Percentiles rank a stretch among this genome's conserved stretches.
phyloP scores from a whole-genome alignment of 768 basidiomycete species.

The Russula sp. region DNA sequence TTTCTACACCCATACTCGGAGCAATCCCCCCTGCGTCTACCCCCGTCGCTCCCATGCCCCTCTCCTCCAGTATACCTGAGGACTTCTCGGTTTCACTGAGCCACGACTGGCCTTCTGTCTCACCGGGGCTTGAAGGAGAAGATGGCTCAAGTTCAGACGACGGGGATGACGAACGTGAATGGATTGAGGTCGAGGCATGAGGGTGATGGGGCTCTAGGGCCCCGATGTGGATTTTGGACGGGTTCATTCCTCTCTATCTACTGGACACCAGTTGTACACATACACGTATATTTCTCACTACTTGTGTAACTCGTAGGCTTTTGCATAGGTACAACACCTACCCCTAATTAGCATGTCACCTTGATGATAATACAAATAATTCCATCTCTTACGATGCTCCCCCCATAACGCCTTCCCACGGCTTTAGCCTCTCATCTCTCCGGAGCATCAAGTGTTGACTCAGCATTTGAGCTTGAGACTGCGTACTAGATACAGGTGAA shows the following conservation, averaged over 20 bases:
- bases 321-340: neutral
- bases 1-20: neutral
- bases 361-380: neutral
- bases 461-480: too few relatives aligned
- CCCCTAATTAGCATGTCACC: neutral
- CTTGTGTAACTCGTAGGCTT: too few relatives aligned
- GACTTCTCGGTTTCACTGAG: neutral
- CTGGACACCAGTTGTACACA: neutral
- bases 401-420: too few relatives aligned
- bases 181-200: constrained; percentile 3
- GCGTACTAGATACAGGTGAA: too few relatives aligned
- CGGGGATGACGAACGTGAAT: neutral
- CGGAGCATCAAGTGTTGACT: too few relatives aligned
- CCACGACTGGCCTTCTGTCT: neutral
- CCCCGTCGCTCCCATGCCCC: neutral
- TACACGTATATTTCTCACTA: neutral
- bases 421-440: too few relatives aligned
- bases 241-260: neutral
- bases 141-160: neutral
- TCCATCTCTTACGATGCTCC: neutral
- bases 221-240: too few relatives aligned
- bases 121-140: neutral
- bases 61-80: neutral
- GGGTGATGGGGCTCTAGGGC: neutral
- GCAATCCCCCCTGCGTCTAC: constrained; percentile 1